Base-by-base conservation (phyloP, 1,284 basidiomycete genomes). In the Trichosporon inkin region DNA sequence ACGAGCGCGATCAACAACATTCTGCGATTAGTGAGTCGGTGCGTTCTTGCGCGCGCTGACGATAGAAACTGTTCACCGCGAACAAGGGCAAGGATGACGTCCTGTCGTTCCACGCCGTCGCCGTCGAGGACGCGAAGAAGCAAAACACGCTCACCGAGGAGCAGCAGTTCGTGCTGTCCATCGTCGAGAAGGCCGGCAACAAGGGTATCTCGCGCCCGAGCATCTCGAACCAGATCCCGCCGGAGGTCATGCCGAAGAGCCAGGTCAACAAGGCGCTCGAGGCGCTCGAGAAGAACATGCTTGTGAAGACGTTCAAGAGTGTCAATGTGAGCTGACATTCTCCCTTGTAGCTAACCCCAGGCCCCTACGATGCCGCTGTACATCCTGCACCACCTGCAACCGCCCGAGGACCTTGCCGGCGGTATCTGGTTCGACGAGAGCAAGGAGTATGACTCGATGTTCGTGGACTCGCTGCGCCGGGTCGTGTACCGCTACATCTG, bases 401-500 rank as follows among this genome's bases (percentile, higher is more conserved):
- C 76, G 6, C 71, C 76, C 13, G 74, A 75, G 62, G 74, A 77
- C 35, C 63, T 78, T 44, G 68, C 72, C 1, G 78, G 78, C 36
- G 78, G 78, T 22, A 68, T 78, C 3, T 79, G 76, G 74, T 78
- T 75, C 55, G 71, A 75, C 51, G 70, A 71, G 36, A 71, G 68
- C 57, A 73, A 74, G 56, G 76, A 75, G 53, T 75, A 76, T 49
- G 77, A 78, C 62, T 67, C 71, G 11, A 62, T 62, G 32, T 65
- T 78, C 20, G 76, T 78, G 38, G 65, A 73, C 49, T 61, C 65
- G 4, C 64, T 78, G n/a, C 65, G 68, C 19, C 51, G 63, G 4
- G 68, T 70, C 2, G 69, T 77, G 34, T 54, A 69, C 8, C 55
- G 62, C 17, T 62, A 63, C 24, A 72, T 77, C 17, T 54, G 60